A percentile compares a stretch with the other conserved stretches of the same genome.
phyloP scores from a whole-genome alignment of 768 basidiomycete species.

The Agrocybe pediades region DNA sequence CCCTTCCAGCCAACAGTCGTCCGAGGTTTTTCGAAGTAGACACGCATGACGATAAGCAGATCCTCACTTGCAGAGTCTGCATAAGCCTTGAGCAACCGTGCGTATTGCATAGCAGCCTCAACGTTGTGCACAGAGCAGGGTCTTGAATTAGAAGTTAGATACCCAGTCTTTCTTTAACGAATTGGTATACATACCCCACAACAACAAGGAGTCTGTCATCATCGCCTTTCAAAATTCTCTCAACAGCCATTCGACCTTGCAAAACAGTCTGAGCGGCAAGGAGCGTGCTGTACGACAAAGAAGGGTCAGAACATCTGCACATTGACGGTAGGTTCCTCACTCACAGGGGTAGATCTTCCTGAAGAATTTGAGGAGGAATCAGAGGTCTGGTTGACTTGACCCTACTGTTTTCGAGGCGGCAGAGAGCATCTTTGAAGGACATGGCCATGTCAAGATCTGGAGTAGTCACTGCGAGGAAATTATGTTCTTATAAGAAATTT shows the following conservation, averaged over 20 bases:
- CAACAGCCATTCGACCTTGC: slow-evolving; percentile 77
- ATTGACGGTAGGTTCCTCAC: slow-evolving; percentile 16
- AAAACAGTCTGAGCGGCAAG: slow-evolving; percentile 86
- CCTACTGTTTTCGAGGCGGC: slow-evolving; percentile 82
- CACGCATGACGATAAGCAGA: slow-evolving; percentile 94
- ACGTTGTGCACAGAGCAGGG: slow-evolving; percentile 96
- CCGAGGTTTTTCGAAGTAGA: slow-evolving; percentile 96
- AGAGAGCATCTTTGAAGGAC: slow-evolving; percentile 77
- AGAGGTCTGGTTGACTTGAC: slow-evolving; percentile 87
- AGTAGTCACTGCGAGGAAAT: slow-evolving; percentile 35
- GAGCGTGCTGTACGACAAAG: slow-evolving; percentile 54
- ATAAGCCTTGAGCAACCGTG: slow-evolving; percentile 74
- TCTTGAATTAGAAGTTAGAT: slow-evolving; percentile 32
- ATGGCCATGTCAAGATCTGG: slow-evolving; percentile 63
- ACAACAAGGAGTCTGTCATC: slow-evolving; percentile 94
- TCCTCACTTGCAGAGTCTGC: slow-evolving; percentile 82
- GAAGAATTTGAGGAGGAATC: slow-evolving; percentile 93
- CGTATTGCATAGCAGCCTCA: slow-evolving; percentile 86
- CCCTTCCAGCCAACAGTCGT: slow-evolving; percentile 99
- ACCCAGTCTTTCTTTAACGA: neutral
- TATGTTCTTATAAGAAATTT: slow-evolving; percentile 14
- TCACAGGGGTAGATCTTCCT: slow-evolving; percentile 90
- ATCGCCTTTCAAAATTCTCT: slow-evolving; percentile 78
- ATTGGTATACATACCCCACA: slow-evolving; percentile 62
- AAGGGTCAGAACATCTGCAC: neutral